phyloP scores from a whole-genome alignment of 495 filamentous ascomycete genomes.

The Hyaloscypha finlandica region DNA sequence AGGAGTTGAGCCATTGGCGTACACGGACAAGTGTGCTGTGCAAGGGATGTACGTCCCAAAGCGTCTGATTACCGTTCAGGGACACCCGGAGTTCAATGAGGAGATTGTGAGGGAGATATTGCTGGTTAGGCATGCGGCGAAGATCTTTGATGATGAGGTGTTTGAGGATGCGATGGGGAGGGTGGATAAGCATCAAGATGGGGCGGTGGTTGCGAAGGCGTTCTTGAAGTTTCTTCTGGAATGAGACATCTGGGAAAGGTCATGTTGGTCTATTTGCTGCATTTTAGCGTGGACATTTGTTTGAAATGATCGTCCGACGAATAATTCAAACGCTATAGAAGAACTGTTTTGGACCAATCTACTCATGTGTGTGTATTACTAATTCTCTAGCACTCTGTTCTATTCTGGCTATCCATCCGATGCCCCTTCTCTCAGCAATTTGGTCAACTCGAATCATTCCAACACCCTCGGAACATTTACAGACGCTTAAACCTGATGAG shows the following conservation, averaged over 20 bases:
- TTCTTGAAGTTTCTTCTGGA: slow-evolving; percentile 78
- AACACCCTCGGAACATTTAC: no score
- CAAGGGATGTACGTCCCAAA: slow-evolving; percentile 78
- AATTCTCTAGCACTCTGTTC: no score
- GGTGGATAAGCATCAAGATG: slow-evolving; percentile 71
- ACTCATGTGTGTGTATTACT: no score
- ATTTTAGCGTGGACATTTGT: not conserved
- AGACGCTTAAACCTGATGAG: no score
- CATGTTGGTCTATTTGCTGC: not conserved
- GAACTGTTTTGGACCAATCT: no score
- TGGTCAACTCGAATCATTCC: no score
- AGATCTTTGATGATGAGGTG: slow-evolving; percentile 65
- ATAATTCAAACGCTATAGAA: no score
- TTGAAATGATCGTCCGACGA: not conserved
- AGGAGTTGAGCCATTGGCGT: slow-evolving; percentile 63
- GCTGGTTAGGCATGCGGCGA: slow-evolving; percentile 54
- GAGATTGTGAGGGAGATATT: slow-evolving; percentile 76
- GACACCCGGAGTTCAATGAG: slow-evolving; percentile 85
- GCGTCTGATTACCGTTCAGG: slow-evolving; percentile 77
- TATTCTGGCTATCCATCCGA: no score
- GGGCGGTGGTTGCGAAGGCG: slow-evolving; percentile 62
- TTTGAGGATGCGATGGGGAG: slow-evolving; percentile 67
- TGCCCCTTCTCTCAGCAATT: no score
- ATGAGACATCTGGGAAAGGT: not conserved
- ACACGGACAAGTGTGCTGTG: slow-evolving; percentile 65